Conservation (phyloP, 2,329 filamentous ascomycete genomes). For the Microsporum canis region DNA sequence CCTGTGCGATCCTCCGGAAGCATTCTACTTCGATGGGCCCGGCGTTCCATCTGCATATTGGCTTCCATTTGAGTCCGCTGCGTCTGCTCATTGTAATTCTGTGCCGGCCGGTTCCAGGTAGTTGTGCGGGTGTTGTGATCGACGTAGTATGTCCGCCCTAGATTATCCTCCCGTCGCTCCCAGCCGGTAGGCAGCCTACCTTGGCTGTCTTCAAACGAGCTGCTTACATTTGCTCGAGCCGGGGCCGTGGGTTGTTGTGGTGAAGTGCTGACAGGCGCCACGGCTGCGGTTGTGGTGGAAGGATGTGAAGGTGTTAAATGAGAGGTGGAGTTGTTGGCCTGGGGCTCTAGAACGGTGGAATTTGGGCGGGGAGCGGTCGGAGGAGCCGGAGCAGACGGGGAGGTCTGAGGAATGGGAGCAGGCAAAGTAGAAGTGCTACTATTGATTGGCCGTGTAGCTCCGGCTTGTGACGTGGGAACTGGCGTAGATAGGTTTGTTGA, state of each 20-base stretch:
- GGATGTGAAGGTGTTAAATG: constrained; percentile 27
- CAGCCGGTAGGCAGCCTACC: constrained; percentile 84
- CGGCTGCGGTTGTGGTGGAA: constrained; percentile 30
- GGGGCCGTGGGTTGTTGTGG: constrained; percentile 27
- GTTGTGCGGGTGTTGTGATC: constrained; percentile 96
- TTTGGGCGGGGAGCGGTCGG: constrained; percentile 20
- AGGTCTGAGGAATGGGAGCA: constrained; percentile 1
- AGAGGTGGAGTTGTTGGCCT: constrained; percentile 22
- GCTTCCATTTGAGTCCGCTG: constrained; percentile 72
- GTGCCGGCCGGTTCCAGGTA: constrained; percentile 87
- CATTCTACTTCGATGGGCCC: constrained; percentile 89
- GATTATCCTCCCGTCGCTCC: constrained; percentile 90
- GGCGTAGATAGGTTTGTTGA: constrained; percentile 77
- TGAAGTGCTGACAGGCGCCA: constrained; percentile 30
- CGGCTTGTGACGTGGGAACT: constrained; percentile 43
- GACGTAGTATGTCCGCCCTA: constrained; percentile 94
- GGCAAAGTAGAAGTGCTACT: constrained; percentile 14
- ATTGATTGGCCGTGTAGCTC: constrained; percentile 15
- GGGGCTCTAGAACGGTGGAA: constrained; percentile 22
- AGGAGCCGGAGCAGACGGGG: constrained; percentile 20
- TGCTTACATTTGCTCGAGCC: constrained; percentile 51
- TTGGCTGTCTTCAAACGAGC: constrained; percentile 92
- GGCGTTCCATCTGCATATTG: constrained; percentile 83
- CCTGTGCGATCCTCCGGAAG: constrained; percentile 91
- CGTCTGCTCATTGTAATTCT: constrained; percentile 62